Evolutionary conservation across 2,329 filamentous ascomycete genomes (phyloP).

Genomic region (Trichoderma sp.): DNA sequence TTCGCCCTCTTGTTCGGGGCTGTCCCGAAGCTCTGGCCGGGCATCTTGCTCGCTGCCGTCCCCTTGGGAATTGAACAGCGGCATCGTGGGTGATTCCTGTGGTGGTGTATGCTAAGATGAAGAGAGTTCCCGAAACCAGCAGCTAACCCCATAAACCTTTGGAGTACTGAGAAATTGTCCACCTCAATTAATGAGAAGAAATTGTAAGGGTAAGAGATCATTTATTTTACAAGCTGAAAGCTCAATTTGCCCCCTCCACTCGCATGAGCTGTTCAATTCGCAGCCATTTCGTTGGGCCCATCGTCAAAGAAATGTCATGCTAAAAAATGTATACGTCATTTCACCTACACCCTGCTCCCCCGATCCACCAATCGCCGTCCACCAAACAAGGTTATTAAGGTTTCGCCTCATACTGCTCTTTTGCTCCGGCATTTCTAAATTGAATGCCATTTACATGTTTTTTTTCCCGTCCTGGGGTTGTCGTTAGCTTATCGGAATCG

Average conservation of each 20-base stretch:
- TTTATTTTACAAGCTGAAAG: not conserved
- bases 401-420: not conserved
- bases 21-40: not conserved
- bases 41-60: conserved; percentile 30
- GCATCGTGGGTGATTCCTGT: conserved; percentile 33
- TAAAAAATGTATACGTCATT: conserved; percentile 23
- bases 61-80: conserved; percentile 36
- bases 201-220: too few species aligned
- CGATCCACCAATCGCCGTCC: conserved; percentile 12
- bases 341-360: conserved; percentile 5
- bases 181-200: not conserved
- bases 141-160: not conserved
- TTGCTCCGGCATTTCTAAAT: conserved; percentile 7
- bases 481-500: not conserved
- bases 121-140: not conserved
- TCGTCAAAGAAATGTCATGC: conserved; percentile 22
- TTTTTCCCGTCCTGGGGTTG: not conserved
- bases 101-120: not conserved
- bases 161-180: not conserved
- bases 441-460: not conserved
- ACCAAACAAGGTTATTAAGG: not conserved
- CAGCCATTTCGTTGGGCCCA: not conserved
- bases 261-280: not conserved
- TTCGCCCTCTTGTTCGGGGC: conserved; percentile 27
- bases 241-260: conserved; percentile 5